phyloP scores from a whole-genome alignment of 371 early-diverging fungal genomes.

The Dichotomocladium elegans region DNA sequence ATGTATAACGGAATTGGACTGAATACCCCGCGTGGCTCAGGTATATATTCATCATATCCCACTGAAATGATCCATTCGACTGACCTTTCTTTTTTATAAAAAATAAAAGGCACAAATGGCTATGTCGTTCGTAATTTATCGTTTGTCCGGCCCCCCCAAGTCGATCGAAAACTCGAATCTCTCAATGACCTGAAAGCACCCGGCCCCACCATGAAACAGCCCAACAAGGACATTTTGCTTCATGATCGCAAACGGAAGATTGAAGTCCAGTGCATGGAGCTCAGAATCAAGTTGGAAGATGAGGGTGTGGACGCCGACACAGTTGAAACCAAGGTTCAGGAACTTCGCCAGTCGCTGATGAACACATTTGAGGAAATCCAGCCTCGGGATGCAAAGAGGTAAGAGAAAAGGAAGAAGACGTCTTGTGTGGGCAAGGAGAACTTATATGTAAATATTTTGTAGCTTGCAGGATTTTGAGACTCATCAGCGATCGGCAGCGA shows the following conservation, averaged over 20 bases:
- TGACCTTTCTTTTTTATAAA: background rate
- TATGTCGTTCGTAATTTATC: slow-evolving; percentile 91
- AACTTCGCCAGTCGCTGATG: slow-evolving; percentile 49
- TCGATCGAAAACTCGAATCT: slow-evolving; percentile 29
- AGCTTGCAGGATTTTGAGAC: slow-evolving; percentile 54
- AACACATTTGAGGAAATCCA: slow-evolving; percentile 47
- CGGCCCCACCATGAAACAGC: slow-evolving; percentile 46
- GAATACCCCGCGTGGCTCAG: slow-evolving; percentile 88
- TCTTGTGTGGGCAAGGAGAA: background rate
- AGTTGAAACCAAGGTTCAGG: slow-evolving; percentile 55
- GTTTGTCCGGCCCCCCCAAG: slow-evolving; percentile 48
- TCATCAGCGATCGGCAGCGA: slow-evolving; percentile 72
- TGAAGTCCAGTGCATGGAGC: slow-evolving; percentile 80
- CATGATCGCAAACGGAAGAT: slow-evolving; percentile 88
- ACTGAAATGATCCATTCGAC: background rate
- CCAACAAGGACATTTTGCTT: slow-evolving; percentile 76
- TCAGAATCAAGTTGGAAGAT: slow-evolving; percentile 79
- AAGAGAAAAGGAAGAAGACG: background rate
- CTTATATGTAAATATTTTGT: background rate
- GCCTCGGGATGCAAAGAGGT: slow-evolving; percentile 39
- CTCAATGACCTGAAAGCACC: slow-evolving; percentile 37
- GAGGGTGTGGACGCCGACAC: slow-evolving; percentile 54
- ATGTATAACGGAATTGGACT: slow-evolving; percentile 95
- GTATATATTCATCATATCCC: slow-evolving; percentile 41
- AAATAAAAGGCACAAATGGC: slow-evolving; percentile 83